phyloP scores from a whole-genome alignment of 768 basidiomycete species.

The Suillus spraguei region DNA sequence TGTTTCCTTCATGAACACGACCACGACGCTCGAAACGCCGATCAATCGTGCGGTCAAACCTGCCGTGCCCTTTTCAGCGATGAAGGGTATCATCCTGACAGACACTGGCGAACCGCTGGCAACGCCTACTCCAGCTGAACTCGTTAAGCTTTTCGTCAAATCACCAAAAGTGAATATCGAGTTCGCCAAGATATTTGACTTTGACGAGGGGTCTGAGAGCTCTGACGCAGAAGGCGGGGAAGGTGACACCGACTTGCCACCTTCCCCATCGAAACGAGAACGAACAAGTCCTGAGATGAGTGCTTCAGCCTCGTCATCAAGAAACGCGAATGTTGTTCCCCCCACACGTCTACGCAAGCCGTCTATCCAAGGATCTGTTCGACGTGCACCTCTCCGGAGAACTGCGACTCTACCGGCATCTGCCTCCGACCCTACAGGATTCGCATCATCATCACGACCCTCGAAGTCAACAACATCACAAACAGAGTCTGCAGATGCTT shows the following conservation, averaged over 20 bases:
- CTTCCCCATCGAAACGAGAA: slow-evolving; percentile 52
- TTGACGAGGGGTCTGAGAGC: slow-evolving; percentile 40
- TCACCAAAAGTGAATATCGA: slow-evolving; percentile 74
- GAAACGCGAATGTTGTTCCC: slow-evolving; percentile 29
- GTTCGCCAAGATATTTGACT: slow-evolving; percentile 80
- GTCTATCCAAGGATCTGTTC: slow-evolving; percentile 50
- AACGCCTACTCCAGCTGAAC: slow-evolving; percentile 70
- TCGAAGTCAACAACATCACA: slow-evolving; percentile 23
- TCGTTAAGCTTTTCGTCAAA: slow-evolving; percentile 65
- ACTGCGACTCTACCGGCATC: slow-evolving; percentile 36
- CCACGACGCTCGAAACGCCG: slow-evolving; percentile 52
- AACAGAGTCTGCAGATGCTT: slow-evolving; percentile 5
- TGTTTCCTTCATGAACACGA: slow-evolving; percentile 23
- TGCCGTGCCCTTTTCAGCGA: slow-evolving; percentile 47
- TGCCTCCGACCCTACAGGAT: slow-evolving; percentile 41
- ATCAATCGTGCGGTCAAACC: slow-evolving; percentile 39
- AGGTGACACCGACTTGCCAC: slow-evolving; percentile 29
- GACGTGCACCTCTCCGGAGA: slow-evolving; percentile 31
- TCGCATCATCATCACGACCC: slow-evolving; percentile 26
- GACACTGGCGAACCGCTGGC: slow-evolving; percentile 73
- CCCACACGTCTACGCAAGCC: slow-evolving; percentile 58
- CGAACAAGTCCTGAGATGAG: slow-evolving; percentile 33
- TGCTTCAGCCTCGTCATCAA: slow-evolving; percentile 31
- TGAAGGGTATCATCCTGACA: slow-evolving; percentile 81
- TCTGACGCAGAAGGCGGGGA: slow-evolving; percentile 29